Evolutionary conservation across 495 filamentous ascomycete genomes (phyloP), one percentile per base, ranked within the genome.

Genomic region (Penicillium cosmopolitanum): DNA sequence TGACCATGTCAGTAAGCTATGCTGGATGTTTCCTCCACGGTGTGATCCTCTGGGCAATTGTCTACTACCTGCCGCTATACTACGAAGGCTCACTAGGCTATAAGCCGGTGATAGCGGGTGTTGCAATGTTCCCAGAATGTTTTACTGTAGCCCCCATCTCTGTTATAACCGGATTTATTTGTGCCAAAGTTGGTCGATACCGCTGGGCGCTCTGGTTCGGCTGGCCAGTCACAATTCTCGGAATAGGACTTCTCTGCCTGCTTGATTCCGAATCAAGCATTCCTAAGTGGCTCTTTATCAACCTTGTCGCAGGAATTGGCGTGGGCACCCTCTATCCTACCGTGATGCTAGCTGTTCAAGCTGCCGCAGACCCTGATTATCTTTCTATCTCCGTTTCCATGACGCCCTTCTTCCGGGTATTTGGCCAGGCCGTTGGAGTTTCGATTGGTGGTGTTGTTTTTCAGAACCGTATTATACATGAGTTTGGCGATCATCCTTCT

Each of bases 361-460:
- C 80, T 7, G 54, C 75, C 9, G 62, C 70, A 1, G 60, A 59
- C n/a, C 62, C 64, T 38, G 56, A 64, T 34, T 59, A 77, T 34
- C 63, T 72, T 25, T 69, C 69, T 2, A 73, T 75, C 42, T 76
- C 77, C 1, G 71, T 73, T 1, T 72, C 66, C 38, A 76, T 77
- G 63, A 74, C 71, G 47, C 67, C 66, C 8, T 80, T 81, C 66
- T 65, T 78, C 53, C 74, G 80, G 4, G 68, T 66, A 2, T 56
- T 78, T 31, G 80, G 80, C n/a, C 74, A 79, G 44, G 67, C 71
- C 4, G 23, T 81, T 16, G 79, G 80, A 5, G 73, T 81, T 9
- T 75, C 78, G 4, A 65, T 81, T 34, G 80, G 79, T 7, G 76
- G 78, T 19, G 73, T 72, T 21, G 66, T 78, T 4, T 55, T 63